Evolutionary conservation across 1,284 basidiomycete species (phyloP).

Genomic region (Trametes hirsuta): DNA sequence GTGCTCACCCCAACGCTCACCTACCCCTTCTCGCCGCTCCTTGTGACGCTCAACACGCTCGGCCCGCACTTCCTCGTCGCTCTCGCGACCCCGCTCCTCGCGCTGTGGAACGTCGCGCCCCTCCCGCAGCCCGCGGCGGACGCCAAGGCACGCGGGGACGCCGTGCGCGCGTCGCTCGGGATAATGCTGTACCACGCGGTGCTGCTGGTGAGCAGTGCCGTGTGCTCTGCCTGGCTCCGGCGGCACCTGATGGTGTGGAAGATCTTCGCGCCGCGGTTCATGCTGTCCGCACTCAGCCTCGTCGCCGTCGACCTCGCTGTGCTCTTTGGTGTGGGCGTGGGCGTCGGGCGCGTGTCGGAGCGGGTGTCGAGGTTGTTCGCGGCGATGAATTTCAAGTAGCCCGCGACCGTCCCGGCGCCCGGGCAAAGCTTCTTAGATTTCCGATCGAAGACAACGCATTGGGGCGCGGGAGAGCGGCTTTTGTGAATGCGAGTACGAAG

Average conservation of each 20-base stretch:
- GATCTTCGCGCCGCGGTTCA: slow-evolving; percentile 94
- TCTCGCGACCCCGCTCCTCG: slow-evolving; percentile 73
- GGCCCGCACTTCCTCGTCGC: slow-evolving; percentile 72
- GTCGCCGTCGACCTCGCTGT: slow-evolving; percentile 60
- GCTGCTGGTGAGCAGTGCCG: slow-evolving; percentile 72
- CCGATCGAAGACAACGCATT: background rate
- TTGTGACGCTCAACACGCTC: slow-evolving; percentile 84
- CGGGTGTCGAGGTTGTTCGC: slow-evolving; percentile 34
- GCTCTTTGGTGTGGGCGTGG: slow-evolving; percentile 50
- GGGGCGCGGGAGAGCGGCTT: too few relatives aligned
- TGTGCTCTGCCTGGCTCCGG: slow-evolving; percentile 77
- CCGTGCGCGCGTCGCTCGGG: slow-evolving; percentile 57
- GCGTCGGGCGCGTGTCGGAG: slow-evolving; percentile 33
- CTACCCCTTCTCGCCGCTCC: slow-evolving; percentile 78
- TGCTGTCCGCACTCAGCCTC: slow-evolving; percentile 66
- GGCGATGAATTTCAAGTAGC: slow-evolving; percentile 24
- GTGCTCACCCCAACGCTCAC: slow-evolving; percentile 67
- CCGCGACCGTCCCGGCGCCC: background rate
- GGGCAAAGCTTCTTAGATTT: background rate
- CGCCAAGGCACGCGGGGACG: slow-evolving; percentile 39
- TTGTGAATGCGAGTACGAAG: too few relatives aligned
- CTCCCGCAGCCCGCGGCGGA: slow-evolving; percentile 33
- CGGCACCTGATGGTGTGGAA: slow-evolving; percentile 99
- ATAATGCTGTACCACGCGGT: slow-evolving; percentile 72
- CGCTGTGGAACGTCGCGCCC: slow-evolving; percentile 88